Evolutionary conservation across 306 rosid species (phyloP).

Genomic region (Ceratonia siliqua): DNA sequence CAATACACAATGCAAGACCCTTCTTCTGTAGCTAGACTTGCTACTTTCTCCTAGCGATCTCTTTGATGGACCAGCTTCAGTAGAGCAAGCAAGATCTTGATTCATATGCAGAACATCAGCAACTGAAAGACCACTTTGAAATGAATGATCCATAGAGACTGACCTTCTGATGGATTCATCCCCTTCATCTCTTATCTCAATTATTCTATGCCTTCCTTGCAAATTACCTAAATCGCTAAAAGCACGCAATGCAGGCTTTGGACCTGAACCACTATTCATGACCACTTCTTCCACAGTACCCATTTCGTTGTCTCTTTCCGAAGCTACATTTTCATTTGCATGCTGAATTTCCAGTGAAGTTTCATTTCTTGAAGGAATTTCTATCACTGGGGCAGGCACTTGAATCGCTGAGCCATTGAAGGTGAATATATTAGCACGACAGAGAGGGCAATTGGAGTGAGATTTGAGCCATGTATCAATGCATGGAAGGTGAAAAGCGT

Average conservation of each 20-base stretch:
- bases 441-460: constrained; percentile 88
- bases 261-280: constrained; percentile 16
- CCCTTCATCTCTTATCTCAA: constrained; percentile 64
- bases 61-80: constrained; percentile 63
- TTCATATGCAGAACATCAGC: constrained; percentile 54
- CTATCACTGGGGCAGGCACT: constrained; percentile 19
- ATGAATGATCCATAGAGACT: constrained; percentile 74
- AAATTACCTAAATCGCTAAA: constrained; percentile 61
- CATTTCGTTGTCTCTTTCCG: constrained; percentile 35
- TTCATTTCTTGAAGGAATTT: constrained; percentile 40
- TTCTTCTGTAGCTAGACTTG: constrained; percentile 49
- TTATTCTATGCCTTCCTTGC: constrained; percentile 59
- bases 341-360: constrained; percentile 35
- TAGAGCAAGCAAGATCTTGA: constrained; percentile 45
- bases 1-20: constrained; percentile 54
- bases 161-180: constrained; percentile 63
- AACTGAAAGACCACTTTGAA: constrained; percentile 41
- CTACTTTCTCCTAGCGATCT: constrained; percentile 50
- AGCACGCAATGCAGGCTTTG: constrained; percentile 57
- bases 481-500: constrained; percentile 86
- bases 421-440: constrained; percentile 69
- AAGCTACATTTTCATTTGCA: constrained; percentile 25
- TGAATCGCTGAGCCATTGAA: constrained; percentile 40
- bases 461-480: constrained; percentile 93
- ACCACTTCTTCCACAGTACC: constrained; percentile 37